Evolutionary conservation across 768 basidiomycete species (phyloP).

Genomic region (Baorangia bicolor): DNA sequence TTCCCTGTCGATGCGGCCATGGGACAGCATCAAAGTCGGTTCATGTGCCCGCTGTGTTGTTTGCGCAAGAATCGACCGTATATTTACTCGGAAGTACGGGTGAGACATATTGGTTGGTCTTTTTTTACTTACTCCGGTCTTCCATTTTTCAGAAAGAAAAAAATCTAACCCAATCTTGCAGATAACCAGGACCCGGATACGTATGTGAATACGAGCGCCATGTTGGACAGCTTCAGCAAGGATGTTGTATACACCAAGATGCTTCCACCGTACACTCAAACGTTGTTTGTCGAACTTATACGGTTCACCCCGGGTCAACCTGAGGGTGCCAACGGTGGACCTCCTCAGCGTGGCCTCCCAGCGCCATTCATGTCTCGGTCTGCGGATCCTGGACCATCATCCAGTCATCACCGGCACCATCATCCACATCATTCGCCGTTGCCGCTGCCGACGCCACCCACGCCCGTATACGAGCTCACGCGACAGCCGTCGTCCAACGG

Average conservation of each 20-base stretch:
- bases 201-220: constrained; percentile 70
- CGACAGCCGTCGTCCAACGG: constrained; percentile 33
- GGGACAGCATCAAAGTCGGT: constrained; percentile 38
- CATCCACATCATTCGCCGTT: constrained; percentile 32
- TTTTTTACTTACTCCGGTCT: neutral
- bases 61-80: constrained; percentile 71
- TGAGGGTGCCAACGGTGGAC: constrained; percentile 21
- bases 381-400: constrained; percentile 31
- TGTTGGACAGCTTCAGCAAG: constrained; percentile 73
- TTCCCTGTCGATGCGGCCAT: constrained; percentile 49
- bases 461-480: constrained; percentile 33
- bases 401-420: constrained; percentile 29
- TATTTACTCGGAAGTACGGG: constrained; percentile 73
- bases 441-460: constrained; percentile 34
- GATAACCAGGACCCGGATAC: constrained; percentile 52
- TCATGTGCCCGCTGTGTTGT: constrained; percentile 76
- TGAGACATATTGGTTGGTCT: constrained; percentile 57
- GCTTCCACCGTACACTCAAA: constrained; percentile 59
- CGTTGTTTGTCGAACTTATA: constrained; percentile 74
- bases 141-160: neutral
- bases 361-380: constrained; percentile 20
- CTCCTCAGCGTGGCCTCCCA: constrained; percentile 15
- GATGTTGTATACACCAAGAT: constrained; percentile 69
- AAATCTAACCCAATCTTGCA: constrained; percentile 17
- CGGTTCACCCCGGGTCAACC: constrained; percentile 38